A percentile compares a stretch with the other conserved stretches of the same genome.
These are phyloP conservation scores for Auricularia sp. DNA, from an alignment of 768 basidiomycete species.

Conservation along the genomic window DNA sequence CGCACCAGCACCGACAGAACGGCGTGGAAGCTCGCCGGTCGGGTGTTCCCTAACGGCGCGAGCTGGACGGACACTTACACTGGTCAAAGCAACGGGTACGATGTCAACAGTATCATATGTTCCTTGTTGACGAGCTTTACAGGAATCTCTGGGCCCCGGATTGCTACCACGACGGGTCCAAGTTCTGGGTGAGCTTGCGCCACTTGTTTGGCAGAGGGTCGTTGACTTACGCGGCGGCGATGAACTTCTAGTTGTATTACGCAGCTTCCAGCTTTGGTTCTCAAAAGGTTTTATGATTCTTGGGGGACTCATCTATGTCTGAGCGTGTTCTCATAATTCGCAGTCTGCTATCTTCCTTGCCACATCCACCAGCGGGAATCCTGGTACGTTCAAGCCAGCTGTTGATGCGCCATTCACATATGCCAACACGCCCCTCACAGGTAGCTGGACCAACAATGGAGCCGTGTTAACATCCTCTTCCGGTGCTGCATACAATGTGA, in stretches of 20 bases:
- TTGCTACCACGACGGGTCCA: constrained; percentile 17
- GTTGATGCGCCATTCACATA: background rate
- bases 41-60: constrained; percentile 41
- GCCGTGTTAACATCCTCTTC: constrained; percentile 34
- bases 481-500: constrained; percentile 31
- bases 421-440: background rate
- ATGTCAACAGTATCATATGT: background rate
- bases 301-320: background rate
- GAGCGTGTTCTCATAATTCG: background rate
- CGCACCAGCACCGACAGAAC: constrained; percentile 39
- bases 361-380: constrained; percentile 35
- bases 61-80: constrained; percentile 41
- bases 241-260: constrained; percentile 37
- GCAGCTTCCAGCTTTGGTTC: constrained; percentile 45
- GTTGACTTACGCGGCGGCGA: constrained; percentile 2
- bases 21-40: constrained; percentile 35
- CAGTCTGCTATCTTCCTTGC: constrained; percentile 47
- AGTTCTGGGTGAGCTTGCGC: constrained; percentile 13
- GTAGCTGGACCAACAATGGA: constrained; percentile 33
- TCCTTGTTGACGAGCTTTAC: too few relatives aligned
- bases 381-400: constrained; percentile 1
- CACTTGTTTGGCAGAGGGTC: background rate
- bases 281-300: constrained; percentile 27
- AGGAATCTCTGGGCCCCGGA: constrained; percentile 26
- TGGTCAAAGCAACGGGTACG: constrained; percentile 32